Base-by-base conservation (phyloP, 805 yeast genomes). In the Cephaloascus fragrans region DNA sequence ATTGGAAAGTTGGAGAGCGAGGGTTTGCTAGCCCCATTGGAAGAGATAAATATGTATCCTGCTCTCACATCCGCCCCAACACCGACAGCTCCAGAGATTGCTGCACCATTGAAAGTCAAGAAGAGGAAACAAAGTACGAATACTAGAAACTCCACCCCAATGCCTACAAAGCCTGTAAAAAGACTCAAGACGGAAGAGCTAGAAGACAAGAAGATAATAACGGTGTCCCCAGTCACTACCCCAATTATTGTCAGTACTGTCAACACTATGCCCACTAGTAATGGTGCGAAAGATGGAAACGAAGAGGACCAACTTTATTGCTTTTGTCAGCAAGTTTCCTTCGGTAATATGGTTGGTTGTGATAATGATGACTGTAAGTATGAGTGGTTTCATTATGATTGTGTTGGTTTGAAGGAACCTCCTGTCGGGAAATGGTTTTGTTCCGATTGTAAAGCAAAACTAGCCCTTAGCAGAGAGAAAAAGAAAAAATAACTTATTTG, bases 331-430 rank as follows among this genome's bases (percentile, higher is more conserved):
- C 87, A 89, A 48, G 94, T 84, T 0, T 88, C 97, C 0, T 86
- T 82, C 60, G 98, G 98, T 18, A 86, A 81, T 50, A 90, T 90
- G 98, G 86, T 90, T 47, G 97, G 93, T 0, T 90, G 98, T 61
- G 98, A 90, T 55, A 84, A 87, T 45, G 83, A 82, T 18, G 79
- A 82, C 49, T 93, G 98, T 65, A 76, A 79, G 53, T 79, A 70
- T 47, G 96, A 87, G 56, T 90, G 97, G 97, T 90, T 90, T 62
- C 98, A 93, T 59, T 90, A 89, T 70, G 82, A 80, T 40, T 93
- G 98, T 66, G 96, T 90, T 33, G 95, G 95, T 1, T 65, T 90
- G 43, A 80, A 78, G 16, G 80, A 78, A 38, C 96, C 95, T 3
- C 97, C 97, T 2, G 77, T 79, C 51, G 95, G 93, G 16, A 82